Percentiles rank a stretch among this genome's conserved stretches.
These are phyloP conservation scores for Takakia lepidozioides DNA, from an alignment of 225 moss, liverwort and hornwort species.

Conservation along the genomic window DNA sequence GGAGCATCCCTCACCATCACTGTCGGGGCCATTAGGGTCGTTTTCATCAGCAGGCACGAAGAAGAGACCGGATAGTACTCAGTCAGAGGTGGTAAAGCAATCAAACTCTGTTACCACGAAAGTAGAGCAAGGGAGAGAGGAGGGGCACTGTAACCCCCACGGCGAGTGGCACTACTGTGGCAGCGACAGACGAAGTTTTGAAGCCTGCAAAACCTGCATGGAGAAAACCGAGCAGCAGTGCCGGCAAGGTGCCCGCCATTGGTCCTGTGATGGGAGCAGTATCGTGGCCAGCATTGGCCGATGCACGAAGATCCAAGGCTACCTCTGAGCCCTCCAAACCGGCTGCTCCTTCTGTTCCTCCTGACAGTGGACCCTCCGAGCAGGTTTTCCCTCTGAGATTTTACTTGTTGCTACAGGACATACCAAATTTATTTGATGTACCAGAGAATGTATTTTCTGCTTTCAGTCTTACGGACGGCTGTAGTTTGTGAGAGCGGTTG, in stretches of 20 bases:
- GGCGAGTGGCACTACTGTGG: conserved; percentile 8
- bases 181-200: conserved; percentile 26
- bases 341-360: conserved; percentile 16
- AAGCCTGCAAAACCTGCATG: conserved; percentile 84
- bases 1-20: conserved; percentile 6
- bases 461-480: too few species aligned
- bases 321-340: conserved; percentile 39
- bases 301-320: conserved; percentile 62
- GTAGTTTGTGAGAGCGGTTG: too few species aligned
- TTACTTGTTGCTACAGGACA: too few species aligned
- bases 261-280: conserved; percentile 94
- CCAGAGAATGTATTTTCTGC: too few species aligned
- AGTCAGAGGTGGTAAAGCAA: too few species aligned
- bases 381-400: too few species aligned
- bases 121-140: conserved; percentile 35
- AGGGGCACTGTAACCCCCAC: conserved; percentile 9
- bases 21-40: conserved; percentile 5
- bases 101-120: conserved; percentile 26
- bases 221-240: conserved; percentile 55
- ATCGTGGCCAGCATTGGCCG: conserved; percentile 90
- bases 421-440: too few species aligned
- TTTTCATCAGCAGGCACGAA: conserved; percentile 12
- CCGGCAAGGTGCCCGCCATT: conserved; percentile 45
- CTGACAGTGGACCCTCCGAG: conserved; percentile 44
- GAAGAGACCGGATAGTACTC: conserved; percentile 32